Evolutionary conservation across 345 rosid species (phyloP).

Genomic region (Citrus maxima): DNA sequence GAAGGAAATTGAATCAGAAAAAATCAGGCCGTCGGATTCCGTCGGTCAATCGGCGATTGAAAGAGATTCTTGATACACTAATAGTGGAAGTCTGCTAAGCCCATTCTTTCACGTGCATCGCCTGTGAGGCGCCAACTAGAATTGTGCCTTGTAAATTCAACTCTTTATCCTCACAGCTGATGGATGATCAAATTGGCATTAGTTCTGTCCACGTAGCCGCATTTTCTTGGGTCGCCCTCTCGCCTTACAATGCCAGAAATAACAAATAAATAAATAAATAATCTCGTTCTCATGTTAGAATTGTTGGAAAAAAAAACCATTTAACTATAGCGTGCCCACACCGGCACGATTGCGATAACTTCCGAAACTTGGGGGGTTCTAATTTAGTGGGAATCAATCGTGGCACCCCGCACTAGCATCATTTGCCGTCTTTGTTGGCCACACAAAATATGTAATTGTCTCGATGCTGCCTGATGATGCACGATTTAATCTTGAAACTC

Average conservation of each 20-base stretch:
- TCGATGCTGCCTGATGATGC: neutral
- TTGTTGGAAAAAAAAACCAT: neutral
- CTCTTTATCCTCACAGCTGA: neutral
- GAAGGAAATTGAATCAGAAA: neutral
- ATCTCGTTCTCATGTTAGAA: neutral
- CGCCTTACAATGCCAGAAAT: neutral
- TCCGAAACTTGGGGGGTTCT: slow-evolving; percentile 18
- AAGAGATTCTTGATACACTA: neutral
- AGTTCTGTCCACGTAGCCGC: neutral
- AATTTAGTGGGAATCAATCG: slow-evolving; percentile 25
- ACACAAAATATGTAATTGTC: neutral
- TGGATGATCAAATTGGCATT: neutral
- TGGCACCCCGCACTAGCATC: neutral
- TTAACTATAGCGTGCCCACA: neutral
- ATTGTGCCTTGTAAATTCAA: neutral
- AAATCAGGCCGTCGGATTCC: slow-evolving; percentile 13
- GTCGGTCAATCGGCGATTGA: neutral
- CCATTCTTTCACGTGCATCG: slow-evolving; percentile 17
- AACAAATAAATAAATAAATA: no score
- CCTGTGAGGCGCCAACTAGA: neutral
- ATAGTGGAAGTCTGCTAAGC: slow-evolving; percentile 30
- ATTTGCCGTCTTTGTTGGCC: neutral
- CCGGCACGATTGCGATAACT: neutral
- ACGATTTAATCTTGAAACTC: neutral
- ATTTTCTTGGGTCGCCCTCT: neutral